Evolutionary conservation across 31 red algal species (phyloP).

Genomic region (Asparagopsis taxiformis): DNA sequence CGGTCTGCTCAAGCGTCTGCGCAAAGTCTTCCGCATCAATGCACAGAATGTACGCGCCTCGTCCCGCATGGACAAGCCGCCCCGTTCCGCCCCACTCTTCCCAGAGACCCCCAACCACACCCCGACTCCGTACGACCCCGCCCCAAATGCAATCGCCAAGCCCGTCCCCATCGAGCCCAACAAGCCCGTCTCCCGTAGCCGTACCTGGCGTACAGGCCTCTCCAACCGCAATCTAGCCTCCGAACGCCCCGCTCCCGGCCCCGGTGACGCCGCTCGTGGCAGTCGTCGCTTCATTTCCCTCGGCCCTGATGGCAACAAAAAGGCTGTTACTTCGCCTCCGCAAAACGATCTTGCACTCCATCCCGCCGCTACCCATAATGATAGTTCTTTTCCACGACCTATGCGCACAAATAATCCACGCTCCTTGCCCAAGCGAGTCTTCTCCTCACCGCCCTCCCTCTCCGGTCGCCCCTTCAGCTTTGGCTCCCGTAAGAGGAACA

Average conservation of each 20-base stretch:
- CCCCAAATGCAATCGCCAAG: constrained; percentile 22
- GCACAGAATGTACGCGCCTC: constrained; percentile 46
- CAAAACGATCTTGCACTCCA: neutral
- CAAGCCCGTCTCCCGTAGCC: neutral
- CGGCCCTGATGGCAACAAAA: neutral
- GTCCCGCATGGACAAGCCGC: constrained; percentile 13
- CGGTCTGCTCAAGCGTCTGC: constrained; percentile 56
- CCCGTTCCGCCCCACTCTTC: constrained; percentile 16
- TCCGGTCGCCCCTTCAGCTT: constrained; percentile 10
- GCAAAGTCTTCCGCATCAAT: constrained; percentile 47
- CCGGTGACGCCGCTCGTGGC: neutral
- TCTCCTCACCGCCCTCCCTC: constrained; percentile 59
- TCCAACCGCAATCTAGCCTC: neutral
- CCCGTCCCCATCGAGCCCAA: constrained; percentile 12
- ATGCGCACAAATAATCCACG: constrained; percentile 14
- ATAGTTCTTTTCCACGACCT: neutral
- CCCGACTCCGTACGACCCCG: constrained; percentile 1
- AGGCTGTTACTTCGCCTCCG: neutral
- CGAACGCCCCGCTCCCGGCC: constrained; percentile 4
- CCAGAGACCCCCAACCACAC: constrained; percentile 1
- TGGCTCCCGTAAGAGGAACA: constrained; percentile 5
- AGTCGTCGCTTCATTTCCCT: constrained; percentile 12
- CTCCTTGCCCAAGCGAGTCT: constrained; percentile 55
- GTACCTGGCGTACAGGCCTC: constrained; percentile 5
- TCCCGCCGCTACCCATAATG: neutral